Evolutionary conservation across 345 rosid species (phyloP).

Genomic region (Fremontodendron californicum): DNA sequence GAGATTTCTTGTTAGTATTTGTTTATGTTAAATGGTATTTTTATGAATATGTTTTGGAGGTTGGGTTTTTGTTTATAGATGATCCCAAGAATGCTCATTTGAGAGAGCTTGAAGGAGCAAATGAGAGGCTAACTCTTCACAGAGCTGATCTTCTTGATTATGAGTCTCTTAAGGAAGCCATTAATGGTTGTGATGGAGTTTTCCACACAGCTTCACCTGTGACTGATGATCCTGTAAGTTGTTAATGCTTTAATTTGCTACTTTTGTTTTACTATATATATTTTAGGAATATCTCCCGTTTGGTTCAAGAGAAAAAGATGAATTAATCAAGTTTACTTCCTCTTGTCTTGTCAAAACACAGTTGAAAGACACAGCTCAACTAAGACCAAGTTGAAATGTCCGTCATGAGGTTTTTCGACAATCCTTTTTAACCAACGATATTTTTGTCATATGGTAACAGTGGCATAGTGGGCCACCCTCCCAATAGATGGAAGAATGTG

Average conservation of each 20-base stretch:
- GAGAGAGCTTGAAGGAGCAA: slow-evolving; percentile 85
- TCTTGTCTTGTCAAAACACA: not conserved
- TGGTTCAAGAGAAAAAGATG: slow-evolving; percentile 16
- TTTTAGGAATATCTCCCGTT: not conserved
- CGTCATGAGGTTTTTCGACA: too few species aligned
- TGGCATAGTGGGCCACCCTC: not conserved
- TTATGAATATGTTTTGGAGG: not conserved
- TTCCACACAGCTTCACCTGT: slow-evolving; percentile 94
- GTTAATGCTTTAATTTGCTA: not conserved
- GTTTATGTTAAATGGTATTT: not conserved
- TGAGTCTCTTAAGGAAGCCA: slow-evolving; percentile 54
- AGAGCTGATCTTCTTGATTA: slow-evolving; percentile 78
- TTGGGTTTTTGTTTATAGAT: slow-evolving; percentile 24
- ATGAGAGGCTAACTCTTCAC: slow-evolving; percentile 68
- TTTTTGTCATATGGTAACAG: not conserved
- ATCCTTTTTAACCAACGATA: not conserved
- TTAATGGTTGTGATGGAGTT: slow-evolving; percentile 85
- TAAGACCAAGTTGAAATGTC: not conserved
- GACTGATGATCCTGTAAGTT: slow-evolving; percentile 89
- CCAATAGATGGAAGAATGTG: not conserved
- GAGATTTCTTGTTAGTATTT: not conserved
- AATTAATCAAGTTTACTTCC: not conserved
- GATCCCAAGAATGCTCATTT: slow-evolving; percentile 86
- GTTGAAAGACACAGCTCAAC: not conserved
- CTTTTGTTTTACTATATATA: not conserved